Evolutionary conservation across 208 protist genomes (phyloP).

Genomic region (Trypanosoma conorhini): DNA sequence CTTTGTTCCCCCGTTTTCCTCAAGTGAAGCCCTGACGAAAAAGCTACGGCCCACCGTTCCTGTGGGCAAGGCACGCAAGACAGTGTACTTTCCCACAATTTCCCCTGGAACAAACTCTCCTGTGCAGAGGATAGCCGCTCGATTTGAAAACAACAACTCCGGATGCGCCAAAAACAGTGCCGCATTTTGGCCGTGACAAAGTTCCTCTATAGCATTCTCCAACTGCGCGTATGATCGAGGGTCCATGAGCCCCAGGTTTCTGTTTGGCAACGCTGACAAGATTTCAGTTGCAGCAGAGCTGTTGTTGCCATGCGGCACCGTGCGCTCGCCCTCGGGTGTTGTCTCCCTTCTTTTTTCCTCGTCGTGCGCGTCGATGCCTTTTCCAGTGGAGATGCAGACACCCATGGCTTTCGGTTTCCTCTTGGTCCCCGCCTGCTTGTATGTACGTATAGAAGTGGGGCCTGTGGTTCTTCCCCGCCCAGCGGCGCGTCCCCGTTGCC

Average conservation of each 20-base stretch:
- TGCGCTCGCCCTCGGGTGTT: not conserved
- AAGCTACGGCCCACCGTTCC: conserved; percentile 77
- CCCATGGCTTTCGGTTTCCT: conserved; percentile 1
- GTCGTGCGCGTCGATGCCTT: not conserved
- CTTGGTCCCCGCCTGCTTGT: not conserved
- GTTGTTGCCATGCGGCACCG: too few species aligned
- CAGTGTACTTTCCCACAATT: conserved; percentile 48
- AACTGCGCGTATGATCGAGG: conserved; percentile 24
- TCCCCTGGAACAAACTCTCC: conserved; percentile 63
- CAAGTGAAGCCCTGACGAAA: conserved; percentile 1
- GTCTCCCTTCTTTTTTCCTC: not conserved
- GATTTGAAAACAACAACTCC: conserved; percentile 78
- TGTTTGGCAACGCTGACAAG: not conserved
- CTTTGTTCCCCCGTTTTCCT: not conserved
- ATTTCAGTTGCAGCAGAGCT: not conserved
- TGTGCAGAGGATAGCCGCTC: conserved; percentile 65
- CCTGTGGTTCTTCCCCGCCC: not conserved
- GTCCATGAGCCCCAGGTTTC: not conserved
- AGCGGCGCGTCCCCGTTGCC: not conserved
- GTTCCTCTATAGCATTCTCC: conserved; percentile 40
- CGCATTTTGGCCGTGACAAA: conserved; percentile 51
- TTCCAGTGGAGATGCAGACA: not conserved
- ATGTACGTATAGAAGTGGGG: not conserved
- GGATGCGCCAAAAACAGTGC: conserved; percentile 67
- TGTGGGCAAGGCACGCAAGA: conserved; percentile 45